phyloP scores from a whole-genome alignment of 495 filamentous ascomycete species.

The Neurospora intermedia region DNA sequence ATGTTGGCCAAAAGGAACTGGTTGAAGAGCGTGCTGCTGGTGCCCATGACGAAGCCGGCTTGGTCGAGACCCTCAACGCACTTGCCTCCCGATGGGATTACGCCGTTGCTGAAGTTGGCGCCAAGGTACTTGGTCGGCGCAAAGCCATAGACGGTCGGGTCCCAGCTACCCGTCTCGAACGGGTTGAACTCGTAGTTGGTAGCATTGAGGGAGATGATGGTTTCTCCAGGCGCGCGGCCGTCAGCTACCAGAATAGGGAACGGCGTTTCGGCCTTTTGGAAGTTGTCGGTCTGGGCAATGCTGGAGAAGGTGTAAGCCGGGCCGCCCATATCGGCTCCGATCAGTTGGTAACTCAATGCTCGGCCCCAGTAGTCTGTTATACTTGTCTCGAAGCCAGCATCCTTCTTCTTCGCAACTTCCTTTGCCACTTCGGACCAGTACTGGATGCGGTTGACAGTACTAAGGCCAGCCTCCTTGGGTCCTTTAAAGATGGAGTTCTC shows the following conservation, averaged over 20 bases:
- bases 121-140: slow-evolving; percentile 65
- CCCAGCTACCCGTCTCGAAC: slow-evolving; percentile 75
- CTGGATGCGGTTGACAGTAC: slow-evolving; percentile 31
- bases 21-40: slow-evolving; percentile 88
- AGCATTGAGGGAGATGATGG: slow-evolving; percentile 58
- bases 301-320: slow-evolving; percentile 79
- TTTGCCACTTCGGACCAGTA: slow-evolving; percentile 60
- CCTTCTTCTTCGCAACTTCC: slow-evolving; percentile 52
- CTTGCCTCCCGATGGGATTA: slow-evolving; percentile 41
- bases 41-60: slow-evolving; percentile 78
- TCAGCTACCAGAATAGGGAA: slow-evolving; percentile 78
- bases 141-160: slow-evolving; percentile 74
- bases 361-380: slow-evolving; percentile 87
- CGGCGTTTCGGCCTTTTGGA: slow-evolving; percentile 60
- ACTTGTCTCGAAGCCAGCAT: slow-evolving; percentile 63
- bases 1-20: slow-evolving; percentile 48
- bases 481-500: slow-evolving; percentile 59
- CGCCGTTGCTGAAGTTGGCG: slow-evolving; percentile 64
- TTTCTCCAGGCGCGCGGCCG: slow-evolving; percentile 54
- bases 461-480: slow-evolving; percentile 26
- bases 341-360: slow-evolving; percentile 71
- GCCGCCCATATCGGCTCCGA: slow-evolving; percentile 69
- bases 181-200: slow-evolving; percentile 85
- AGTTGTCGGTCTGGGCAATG: slow-evolving; percentile 57
- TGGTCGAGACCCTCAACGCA: slow-evolving; percentile 82